Percentiles rank a stretch among this genome's conserved stretches.
phyloP scores from a whole-genome alignment of 2,329 filamentous ascomycete genomes.

The Aspergillus ruber region DNA sequence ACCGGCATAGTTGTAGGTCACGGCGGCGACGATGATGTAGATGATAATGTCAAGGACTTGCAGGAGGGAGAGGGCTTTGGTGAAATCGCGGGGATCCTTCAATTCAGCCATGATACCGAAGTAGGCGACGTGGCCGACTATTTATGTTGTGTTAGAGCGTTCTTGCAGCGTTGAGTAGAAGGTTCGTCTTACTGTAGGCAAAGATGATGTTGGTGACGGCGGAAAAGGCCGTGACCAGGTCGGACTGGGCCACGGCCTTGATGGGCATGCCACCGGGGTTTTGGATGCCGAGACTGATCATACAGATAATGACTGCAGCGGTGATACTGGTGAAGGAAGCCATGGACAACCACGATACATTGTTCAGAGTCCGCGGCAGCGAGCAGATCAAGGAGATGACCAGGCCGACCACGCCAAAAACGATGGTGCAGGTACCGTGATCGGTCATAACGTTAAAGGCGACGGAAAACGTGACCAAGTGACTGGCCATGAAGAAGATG shows the following conservation, averaged over 20 bases:
- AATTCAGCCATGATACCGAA: constrained; percentile 61
- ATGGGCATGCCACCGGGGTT: constrained; percentile 28
- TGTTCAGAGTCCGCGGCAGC: constrained; percentile 55
- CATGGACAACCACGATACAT: constrained; percentile 54
- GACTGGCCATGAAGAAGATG: constrained; percentile 61
- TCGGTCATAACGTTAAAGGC: constrained; percentile 58
- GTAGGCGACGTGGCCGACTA: constrained; percentile 56
- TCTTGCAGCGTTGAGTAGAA: neutral
- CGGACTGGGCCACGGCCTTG: constrained; percentile 17
- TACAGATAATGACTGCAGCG: constrained; percentile 56
- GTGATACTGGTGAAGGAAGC: constrained; percentile 58
- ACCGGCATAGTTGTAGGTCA: constrained; percentile 63
- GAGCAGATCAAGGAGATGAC: constrained; percentile 52
- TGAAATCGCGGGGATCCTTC: constrained; percentile 51
- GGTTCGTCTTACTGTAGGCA: constrained; percentile 43
- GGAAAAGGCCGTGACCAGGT: constrained; percentile 44
- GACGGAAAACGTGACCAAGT: constrained; percentile 62
- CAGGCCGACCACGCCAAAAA: constrained; percentile 53
- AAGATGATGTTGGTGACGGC: constrained; percentile 63
- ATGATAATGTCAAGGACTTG: constrained; percentile 54
- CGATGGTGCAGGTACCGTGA: constrained; percentile 55
- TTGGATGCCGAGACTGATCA: constrained; percentile 55
- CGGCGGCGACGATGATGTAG: constrained; percentile 58
- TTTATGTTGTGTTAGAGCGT: neutral
- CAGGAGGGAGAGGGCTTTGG: constrained; percentile 55